phyloP scores from a whole-genome alignment of 2,329 filamentous ascomycete species.

The Aphanoascus verrucosus region DNA sequence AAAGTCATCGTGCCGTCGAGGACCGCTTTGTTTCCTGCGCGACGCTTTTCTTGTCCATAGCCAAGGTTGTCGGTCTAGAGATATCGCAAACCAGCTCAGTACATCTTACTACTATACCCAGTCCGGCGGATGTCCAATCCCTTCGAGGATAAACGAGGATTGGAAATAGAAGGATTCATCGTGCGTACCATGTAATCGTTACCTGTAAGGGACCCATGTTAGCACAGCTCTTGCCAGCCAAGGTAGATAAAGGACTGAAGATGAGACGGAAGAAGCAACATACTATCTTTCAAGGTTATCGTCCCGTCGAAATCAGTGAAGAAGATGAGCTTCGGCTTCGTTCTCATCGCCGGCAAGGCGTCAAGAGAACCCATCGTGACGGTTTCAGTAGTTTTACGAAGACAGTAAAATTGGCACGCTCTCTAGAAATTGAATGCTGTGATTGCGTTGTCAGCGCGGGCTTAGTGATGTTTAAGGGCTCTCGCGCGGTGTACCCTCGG shows the following conservation, averaged over 20 bases:
- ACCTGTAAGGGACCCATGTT: slow-evolving; percentile 30
- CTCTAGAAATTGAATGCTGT: neutral
- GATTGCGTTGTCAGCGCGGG: neutral
- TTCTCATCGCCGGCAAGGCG: slow-evolving; percentile 34
- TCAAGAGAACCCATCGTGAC: slow-evolving; percentile 15
- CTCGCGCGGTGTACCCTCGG: too few relatives aligned
- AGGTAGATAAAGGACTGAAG: slow-evolving; percentile 10
- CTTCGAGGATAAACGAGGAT: neutral
- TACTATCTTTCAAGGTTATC: slow-evolving; percentile 64
- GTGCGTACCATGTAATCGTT: slow-evolving; percentile 52
- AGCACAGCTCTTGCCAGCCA: slow-evolving; percentile 4
- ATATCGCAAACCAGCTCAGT: slow-evolving; percentile 3
- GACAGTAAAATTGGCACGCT: neutral
- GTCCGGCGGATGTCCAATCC: neutral
- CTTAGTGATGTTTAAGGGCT: neutral
- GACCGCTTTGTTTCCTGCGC: slow-evolving; percentile 63
- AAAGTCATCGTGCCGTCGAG: slow-evolving; percentile 62
- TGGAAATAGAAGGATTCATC: neutral
- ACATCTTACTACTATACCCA: too few relatives aligned
- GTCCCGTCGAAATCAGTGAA: slow-evolving; percentile 99
- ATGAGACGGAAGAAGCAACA: slow-evolving; percentile 18
- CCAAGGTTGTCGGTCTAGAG: slow-evolving; percentile 80
- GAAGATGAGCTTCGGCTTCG: slow-evolving; percentile 82
- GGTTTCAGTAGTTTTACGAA: neutral
- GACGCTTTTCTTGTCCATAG: slow-evolving; percentile 62